Percentiles rank a stretch among this genome's conserved stretches.
Conservation (phyloP, 2,329 filamentous ascomycete species). For the Aureobasidium melanogenum region DNA sequence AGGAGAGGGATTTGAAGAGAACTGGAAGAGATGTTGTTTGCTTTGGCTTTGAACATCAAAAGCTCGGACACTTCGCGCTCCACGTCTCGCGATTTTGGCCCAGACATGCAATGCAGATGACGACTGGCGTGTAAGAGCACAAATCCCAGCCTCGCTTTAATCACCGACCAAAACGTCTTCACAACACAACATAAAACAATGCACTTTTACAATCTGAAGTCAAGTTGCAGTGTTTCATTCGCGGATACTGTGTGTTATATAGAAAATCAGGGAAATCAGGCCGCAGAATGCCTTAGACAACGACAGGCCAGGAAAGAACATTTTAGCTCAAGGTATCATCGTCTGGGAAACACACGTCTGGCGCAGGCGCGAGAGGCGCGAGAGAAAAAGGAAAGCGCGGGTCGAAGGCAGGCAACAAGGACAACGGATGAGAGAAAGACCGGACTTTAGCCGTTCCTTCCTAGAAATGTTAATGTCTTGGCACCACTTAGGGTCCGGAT, state of each 20-base stretch:
- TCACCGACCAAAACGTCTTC: not conserved
- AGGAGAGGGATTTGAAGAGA: constrained; percentile 8
- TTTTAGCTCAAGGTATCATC: constrained; percentile 4
- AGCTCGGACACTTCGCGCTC: constrained; percentile 5
- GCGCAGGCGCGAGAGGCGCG: too few species aligned
- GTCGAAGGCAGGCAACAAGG: not conserved
- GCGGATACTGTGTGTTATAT: not conserved
- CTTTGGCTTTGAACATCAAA: constrained; percentile 11
- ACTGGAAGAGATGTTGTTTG: constrained; percentile 7
- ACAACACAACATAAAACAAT: constrained; percentile 5
- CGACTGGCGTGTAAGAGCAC: not conserved
- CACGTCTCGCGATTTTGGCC: constrained; percentile 5
- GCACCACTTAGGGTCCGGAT: not conserved
- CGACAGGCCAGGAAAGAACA: not conserved
- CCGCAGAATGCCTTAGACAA: not conserved
- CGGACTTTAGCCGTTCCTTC: not conserved
- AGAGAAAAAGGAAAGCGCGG: not conserved
- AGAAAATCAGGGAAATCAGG: not conserved
- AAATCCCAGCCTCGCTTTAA: constrained; percentile 3
- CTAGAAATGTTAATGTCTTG: constrained; percentile 5
- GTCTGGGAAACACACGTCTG: not conserved
- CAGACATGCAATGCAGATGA: not conserved
- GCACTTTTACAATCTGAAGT: not conserved
- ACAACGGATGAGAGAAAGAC: not conserved
- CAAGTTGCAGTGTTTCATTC: not conserved